Conservation (phyloP, 2,329 filamentous ascomycete genomes). For the Ophiostoma quercus region DNA sequence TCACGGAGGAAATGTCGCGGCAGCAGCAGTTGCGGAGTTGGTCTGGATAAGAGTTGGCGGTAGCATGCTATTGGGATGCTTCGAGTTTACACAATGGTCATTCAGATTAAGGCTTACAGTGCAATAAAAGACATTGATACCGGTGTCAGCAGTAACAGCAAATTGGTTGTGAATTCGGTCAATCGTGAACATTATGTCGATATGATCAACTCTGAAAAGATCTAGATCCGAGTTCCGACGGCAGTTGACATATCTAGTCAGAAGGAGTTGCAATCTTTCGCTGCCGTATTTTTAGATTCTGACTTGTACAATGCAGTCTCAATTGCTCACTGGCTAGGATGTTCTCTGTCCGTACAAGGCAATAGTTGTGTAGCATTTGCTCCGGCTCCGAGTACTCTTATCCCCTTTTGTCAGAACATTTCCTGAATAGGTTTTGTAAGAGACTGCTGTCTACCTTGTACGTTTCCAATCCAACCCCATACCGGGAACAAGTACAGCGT, state of each 20-base stretch:
- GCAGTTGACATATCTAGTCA: background rate
- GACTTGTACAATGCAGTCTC: no score
- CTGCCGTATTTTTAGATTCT: no score
- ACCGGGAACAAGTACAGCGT: background rate
- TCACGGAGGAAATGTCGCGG: constrained; percentile 7
- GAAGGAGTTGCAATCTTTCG: background rate
- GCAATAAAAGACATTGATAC: no score
- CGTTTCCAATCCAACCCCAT: background rate
- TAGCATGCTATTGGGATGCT: no score
- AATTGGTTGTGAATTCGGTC: no score
- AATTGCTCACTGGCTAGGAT: no score
- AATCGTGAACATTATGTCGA: no score
- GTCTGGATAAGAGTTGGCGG: background rate
- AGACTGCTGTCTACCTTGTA: background rate
- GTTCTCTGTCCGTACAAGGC: background rate
- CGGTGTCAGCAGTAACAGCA: no score
- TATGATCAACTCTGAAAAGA: background rate
- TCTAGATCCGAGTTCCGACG: background rate
- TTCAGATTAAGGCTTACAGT: no score
- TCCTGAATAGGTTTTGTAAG: background rate
- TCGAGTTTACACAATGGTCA: no score
- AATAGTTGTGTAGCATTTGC: background rate
- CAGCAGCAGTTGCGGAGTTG: background rate
- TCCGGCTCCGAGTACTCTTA: background rate
- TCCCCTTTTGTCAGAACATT: constrained; percentile 1